Evolutionary conservation across 352 stramenopile species (phyloP).

Genomic region (Globisporangium takayamanum): DNA sequence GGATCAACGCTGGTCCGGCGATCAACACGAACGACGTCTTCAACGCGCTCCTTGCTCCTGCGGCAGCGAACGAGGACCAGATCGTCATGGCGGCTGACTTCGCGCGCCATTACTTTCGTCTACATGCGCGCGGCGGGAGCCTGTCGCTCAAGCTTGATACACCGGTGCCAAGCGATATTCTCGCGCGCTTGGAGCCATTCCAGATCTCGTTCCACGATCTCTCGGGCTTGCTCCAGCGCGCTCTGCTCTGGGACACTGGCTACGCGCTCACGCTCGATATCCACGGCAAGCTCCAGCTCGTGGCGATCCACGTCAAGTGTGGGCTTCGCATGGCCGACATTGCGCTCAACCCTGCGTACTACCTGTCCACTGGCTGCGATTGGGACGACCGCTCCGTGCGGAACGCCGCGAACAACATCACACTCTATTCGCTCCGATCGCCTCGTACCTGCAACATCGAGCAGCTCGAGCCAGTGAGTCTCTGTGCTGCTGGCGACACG

Average conservation of each 20-base stretch:
- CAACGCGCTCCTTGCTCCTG: neutral
- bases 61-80: neutral
- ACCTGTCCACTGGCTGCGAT: constrained; percentile 8
- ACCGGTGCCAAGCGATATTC: constrained; percentile 32
- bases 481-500: constrained; percentile 7
- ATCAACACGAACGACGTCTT: neutral
- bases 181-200: constrained; percentile 6
- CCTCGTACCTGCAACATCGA: neutral
- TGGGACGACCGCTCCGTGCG: constrained; percentile 15
- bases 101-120: constrained; percentile 4
- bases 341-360: constrained; percentile 23
- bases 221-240: constrained; percentile 57
- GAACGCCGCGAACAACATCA: constrained; percentile 12
- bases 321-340: constrained; percentile 49
- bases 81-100: constrained; percentile 2
- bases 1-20: neutral
- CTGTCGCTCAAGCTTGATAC: constrained; percentile 7
- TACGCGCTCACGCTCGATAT: constrained; percentile 43
- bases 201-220: constrained; percentile 17
- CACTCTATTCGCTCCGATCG: constrained; percentile 11
- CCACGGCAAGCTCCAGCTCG: constrained; percentile 17
- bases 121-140: neutral
- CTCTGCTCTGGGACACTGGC: constrained; percentile 63
- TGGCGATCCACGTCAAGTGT: constrained; percentile 37
- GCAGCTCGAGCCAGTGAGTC: constrained; percentile 9